Base-by-base conservation (phyloP, 192 early-diverging fungal genomes). In the Coemansia reversa region DNA sequence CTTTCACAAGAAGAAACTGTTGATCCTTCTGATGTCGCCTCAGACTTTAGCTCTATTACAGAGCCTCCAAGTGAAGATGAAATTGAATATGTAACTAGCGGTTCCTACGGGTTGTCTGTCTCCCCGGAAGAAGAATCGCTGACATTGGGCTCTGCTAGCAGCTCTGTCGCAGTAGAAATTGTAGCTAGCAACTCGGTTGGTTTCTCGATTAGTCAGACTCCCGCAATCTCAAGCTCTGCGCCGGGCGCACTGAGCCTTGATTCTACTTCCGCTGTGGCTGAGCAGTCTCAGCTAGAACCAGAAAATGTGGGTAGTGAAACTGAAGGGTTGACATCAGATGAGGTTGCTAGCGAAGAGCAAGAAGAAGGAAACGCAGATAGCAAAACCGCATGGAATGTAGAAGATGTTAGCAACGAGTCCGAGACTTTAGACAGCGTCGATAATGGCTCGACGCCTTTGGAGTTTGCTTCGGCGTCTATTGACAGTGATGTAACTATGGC, bases 401-500 rank as follows among this genome's bases (percentile, higher is more conserved):
- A 45, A 45, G 39, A 45, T 45, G 39, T 16, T 16, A 45, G 39
- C 39, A 9, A 45, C 3, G 39, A 45, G 39, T 16, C 39, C 12
- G 39, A 45, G 8, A 3, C 0, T 16, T 9, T 45, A 0, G 14
- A 16, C 39, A 45, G 39, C 16, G 39, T 45, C 14, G 39, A 16
- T 45, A 14, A 16, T 45, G 14, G 14, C 39, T 45, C 0, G 9
- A 2, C 39, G 16, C 14, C 39, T 16, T 45, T 16, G 39, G 12
- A 11, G 3, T 0, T 45, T 11, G 39, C 12, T 16, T 45, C 20
- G 25, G 29, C 35, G 14, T 12, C 19, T 4, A 50, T 48, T 52
- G 66, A 20, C 11, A 58, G 66, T 30, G 68, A 61, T 7, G 45
- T 62, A 45, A 75, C 67, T 12, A 75, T 70, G 74, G 74, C 24